A percentile compares a stretch with the other conserved stretches of the same genome.
These are phyloP conservation scores for Bruguiera hainesii DNA, from an alignment of 441 rosid genomes.

Conservation along the genomic window DNA sequence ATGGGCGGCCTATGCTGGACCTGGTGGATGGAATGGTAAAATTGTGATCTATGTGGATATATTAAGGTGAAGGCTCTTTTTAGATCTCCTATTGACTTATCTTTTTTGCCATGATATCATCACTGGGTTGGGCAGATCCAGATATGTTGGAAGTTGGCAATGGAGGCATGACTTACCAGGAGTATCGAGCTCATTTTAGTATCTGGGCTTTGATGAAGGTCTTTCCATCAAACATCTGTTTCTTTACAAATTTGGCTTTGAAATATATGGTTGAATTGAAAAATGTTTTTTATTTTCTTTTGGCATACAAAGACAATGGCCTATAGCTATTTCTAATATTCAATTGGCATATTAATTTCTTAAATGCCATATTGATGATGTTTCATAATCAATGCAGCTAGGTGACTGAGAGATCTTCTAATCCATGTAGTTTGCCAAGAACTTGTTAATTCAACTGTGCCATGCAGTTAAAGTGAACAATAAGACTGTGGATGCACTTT, in stretches of 20 bases:
- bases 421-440: too few relatives aligned
- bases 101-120: conserved; percentile 15
- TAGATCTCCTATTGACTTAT: neutral
- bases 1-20: conserved; percentile 98
- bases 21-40: conserved; percentile 99
- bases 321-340: too few relatives aligned
- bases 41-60: neutral
- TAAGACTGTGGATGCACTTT: neutral
- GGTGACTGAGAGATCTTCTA: too few relatives aligned
- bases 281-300: neutral
- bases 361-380: too few relatives aligned
- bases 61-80: conserved; percentile 2
- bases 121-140: conserved; percentile 61
- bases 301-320: too few relatives aligned
- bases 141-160: conserved; percentile 99
- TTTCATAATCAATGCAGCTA: too few relatives aligned
- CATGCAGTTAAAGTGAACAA: too few relatives aligned
- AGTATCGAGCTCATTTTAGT: conserved; percentile 90
- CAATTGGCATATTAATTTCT: too few relatives aligned
- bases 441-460: too few relatives aligned
- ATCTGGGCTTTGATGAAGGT: conserved; percentile 99
- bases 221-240: conserved; percentile 4
- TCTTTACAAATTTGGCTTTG: conserved; percentile 8
- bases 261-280: neutral
- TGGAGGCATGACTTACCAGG: conserved; percentile 91